Evolutionary conservation across 345 rosid genomes (phyloP), one percentile per base, ranked within the genome.

Genomic region (Diplotaxis tenuifolia): DNA sequence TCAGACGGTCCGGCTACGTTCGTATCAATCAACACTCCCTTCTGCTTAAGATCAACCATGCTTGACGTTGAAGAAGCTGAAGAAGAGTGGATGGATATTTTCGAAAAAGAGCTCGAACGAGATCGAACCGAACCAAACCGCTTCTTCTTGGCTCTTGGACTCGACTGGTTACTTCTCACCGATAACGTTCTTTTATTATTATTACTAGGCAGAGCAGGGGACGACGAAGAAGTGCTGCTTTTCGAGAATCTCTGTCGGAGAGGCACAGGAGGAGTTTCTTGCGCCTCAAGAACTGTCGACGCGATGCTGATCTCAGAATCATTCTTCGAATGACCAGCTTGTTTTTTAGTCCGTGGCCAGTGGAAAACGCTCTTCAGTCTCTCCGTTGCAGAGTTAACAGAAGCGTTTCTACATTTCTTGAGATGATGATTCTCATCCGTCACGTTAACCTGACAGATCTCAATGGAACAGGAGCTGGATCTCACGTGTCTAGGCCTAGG

Each of bases 41-140:
- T 90, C 61, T 86, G 90, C 73, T 88, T 88, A 54, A 72, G 9
- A 60, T 93, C 95, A 65, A 79, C 8, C 36, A 88, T 80, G 62
- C 70, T 72, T 4, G 91, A 81, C 7, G 92, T 80, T 10, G 89
- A 84, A 5, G 80, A 77, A 36, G 76, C 61, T 4, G 80, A 77
- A 14, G 55, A 73, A 25, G 81, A 78, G 59, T 73, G 75, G 36
- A 87, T 65, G 11, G 94, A 86, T 45, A 94, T 83, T 70, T 86
- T 84, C 1, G 97, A 93, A 34, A 89, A 86, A 4, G 98, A 93
- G 55, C 88, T 89, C 12, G 95, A 91, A 5, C 88, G 88, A n/a
- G 92, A 82, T 55, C 91, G 81, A 23, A 84, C 80, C 10, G 84
- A 75, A 66, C 84, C 74, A 82, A 45, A 10, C 85, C 92, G 62